phyloP scores from a whole-genome alignment of 495 filamentous ascomycete genomes.

The Penicillium samsonianum region DNA sequence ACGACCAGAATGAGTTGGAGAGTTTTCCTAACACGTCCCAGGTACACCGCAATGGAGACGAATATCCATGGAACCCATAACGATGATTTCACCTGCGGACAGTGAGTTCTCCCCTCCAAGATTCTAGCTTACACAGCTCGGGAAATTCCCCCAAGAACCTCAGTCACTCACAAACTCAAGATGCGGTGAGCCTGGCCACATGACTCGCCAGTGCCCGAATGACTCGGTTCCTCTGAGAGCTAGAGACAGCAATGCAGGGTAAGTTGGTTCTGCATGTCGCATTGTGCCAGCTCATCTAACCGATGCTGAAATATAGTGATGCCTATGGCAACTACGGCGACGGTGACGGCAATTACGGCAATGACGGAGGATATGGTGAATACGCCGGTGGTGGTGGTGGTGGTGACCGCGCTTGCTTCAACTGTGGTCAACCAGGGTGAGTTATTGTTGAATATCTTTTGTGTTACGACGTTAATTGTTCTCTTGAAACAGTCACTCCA shows the following conservation, averaged over 20 bases:
- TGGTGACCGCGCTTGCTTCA: slow-evolving; percentile 61
- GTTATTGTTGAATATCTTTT: slow-evolving; percentile 7
- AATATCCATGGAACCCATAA: not conserved
- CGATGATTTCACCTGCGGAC: slow-evolving; percentile 22
- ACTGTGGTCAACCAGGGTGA: slow-evolving; percentile 75
- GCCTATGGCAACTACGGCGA: not conserved
- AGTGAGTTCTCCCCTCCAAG: slow-evolving; percentile 36
- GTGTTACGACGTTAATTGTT: not conserved
- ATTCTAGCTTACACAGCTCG: no score
- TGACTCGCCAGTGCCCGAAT: slow-evolving; percentile 59
- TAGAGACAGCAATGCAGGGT: not conserved
- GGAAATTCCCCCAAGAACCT: not conserved
- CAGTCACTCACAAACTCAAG: slow-evolving; percentile 34
- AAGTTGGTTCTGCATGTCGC: slow-evolving; percentile 25
- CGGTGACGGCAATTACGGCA: no score
- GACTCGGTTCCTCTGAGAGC: slow-evolving; percentile 9
- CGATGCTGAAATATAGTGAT: not conserved
- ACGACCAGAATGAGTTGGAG: not conserved
- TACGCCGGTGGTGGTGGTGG: not conserved
- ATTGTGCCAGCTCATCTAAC: not conserved
- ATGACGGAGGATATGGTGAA: not conserved
- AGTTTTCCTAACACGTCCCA: not conserved
- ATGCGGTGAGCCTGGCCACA: slow-evolving; percentile 55
- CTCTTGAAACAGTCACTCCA: slow-evolving; percentile 4
- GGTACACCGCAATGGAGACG: not conserved